phyloP scores from a whole-genome alignment of 805 yeast species.

The Metschnikowia chrysomelidarum region DNA sequence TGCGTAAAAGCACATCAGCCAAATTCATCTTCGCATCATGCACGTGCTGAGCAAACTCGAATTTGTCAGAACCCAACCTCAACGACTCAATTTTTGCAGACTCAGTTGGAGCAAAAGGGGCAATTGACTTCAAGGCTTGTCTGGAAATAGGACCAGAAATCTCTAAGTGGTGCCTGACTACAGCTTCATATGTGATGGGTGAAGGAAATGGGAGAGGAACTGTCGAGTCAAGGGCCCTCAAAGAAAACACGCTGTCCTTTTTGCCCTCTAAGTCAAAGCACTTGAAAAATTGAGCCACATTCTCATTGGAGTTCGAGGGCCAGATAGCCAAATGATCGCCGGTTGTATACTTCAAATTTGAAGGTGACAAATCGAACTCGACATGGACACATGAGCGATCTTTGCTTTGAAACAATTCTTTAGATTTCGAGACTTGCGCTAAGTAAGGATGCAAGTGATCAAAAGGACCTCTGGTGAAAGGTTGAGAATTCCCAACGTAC shows the following conservation, averaged over 20 bases:
- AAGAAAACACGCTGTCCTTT: slow-evolving; percentile 54
- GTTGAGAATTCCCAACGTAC: slow-evolving; percentile 27
- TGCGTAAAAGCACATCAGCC: slow-evolving; percentile 64
- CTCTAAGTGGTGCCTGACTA: slow-evolving; percentile 82
- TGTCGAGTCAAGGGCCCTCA: slow-evolving; percentile 71
- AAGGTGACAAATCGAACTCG: slow-evolving; percentile 76
- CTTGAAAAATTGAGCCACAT: slow-evolving; percentile 61
- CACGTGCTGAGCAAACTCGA: slow-evolving; percentile 61
- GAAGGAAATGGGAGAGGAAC: slow-evolving; percentile 61
- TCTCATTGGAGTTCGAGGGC: slow-evolving; percentile 85
- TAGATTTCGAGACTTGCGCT: slow-evolving; percentile 59
- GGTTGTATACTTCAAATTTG: slow-evolving; percentile 81
- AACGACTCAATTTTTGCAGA: slow-evolving; percentile 49
- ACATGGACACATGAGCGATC: slow-evolving; percentile 83
- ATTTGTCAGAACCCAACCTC: slow-evolving; percentile 66
- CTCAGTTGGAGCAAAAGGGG: slow-evolving; percentile 76
- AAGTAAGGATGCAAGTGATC: slow-evolving; percentile 79
- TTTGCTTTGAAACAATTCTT: slow-evolving; percentile 66
- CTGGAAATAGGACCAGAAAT: slow-evolving; percentile 93
- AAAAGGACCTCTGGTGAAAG: slow-evolving; percentile 66
- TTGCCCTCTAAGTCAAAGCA: slow-evolving; percentile 60
- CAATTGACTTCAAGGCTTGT: slow-evolving; percentile 70
- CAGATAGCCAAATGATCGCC: slow-evolving; percentile 96
- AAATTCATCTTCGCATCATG: slow-evolving; percentile 62
- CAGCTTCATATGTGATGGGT: slow-evolving; percentile 88